phyloP scores from a whole-genome alignment of 2,329 filamentous ascomycete species.

The Incumbomyces lentus region DNA sequence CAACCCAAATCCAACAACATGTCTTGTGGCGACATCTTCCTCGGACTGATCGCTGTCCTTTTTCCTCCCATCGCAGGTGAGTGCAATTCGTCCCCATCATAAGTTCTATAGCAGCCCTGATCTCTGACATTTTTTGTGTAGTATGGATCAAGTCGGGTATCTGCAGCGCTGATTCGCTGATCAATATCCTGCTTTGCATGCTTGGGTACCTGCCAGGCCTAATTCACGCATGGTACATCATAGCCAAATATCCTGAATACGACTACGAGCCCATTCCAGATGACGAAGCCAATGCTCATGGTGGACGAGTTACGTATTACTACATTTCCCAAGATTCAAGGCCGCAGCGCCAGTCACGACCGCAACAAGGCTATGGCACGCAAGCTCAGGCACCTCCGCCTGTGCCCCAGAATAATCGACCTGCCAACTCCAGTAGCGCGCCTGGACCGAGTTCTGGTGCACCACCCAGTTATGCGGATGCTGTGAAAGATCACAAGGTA shows the following conservation, averaged over 20 bases:
- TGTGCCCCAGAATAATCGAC: conserved; percentile 18
- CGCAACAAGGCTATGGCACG: conserved; percentile 28
- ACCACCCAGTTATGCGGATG: conserved; percentile 83
- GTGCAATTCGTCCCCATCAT: conserved; percentile 17
- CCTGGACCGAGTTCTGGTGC: conserved; percentile 25
- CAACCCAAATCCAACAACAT: conserved; percentile 15
- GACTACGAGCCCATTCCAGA: conserved; percentile 60
- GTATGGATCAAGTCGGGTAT: conserved; percentile 96
- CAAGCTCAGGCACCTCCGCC: conserved; percentile 19
- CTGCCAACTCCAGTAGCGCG: conserved; percentile 19
- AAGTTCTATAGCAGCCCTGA: conserved; percentile 2
- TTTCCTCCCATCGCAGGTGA: conserved; percentile 38
- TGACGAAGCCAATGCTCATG: conserved; percentile 44
- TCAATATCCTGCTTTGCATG: conserved; percentile 84
- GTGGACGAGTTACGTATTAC: conserved; percentile 61
- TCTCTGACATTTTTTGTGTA: conserved; percentile 25
- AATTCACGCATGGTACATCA: conserved; percentile 96
- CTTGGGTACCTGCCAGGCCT: conserved; percentile 77
- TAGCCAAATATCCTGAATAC: conserved; percentile 73
- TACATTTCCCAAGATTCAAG: conserved; percentile 48
- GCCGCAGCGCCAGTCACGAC: conserved; percentile 25
- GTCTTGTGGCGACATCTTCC: conserved; percentile 26
- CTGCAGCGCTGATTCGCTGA: conserved; percentile 82
- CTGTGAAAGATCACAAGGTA: conserved; percentile 82
- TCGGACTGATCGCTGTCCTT: conserved; percentile 35